phyloP scores from a whole-genome alignment of 2,329 filamentous ascomycete species.

The Fusarium sp. region DNA sequence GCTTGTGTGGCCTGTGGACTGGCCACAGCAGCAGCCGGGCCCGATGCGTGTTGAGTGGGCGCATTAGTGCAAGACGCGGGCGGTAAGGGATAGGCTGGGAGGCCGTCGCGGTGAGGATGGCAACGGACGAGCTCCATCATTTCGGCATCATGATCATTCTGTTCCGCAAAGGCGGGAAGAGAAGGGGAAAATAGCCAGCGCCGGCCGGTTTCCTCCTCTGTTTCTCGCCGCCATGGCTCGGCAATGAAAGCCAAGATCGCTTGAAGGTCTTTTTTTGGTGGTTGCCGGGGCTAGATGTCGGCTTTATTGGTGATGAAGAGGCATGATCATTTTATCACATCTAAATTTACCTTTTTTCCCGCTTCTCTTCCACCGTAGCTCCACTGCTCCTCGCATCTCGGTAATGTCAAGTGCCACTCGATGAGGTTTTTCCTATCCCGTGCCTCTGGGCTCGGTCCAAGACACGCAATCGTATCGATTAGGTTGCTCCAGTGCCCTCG shows the following conservation, averaged over 20 bases:
- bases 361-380: conserved; percentile 33
- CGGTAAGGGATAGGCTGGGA: conserved; percentile 41
- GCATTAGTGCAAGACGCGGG: conserved; percentile 46
- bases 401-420: conserved; percentile 21
- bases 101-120: conserved; percentile 12
- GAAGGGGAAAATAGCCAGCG: not conserved
- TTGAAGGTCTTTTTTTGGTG: conserved; percentile 30
- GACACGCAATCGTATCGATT: conserved; percentile 11
- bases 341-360: conserved; percentile 17
- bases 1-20: not conserved
- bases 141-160: conserved; percentile 3
- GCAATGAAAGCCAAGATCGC: conserved; percentile 41
- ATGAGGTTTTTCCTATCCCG: conserved; percentile 30
- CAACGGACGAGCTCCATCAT: conserved; percentile 15
- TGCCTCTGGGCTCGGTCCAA: conserved; percentile 32
- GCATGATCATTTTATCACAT: conserved; percentile 19
- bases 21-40: conserved; percentile 13
- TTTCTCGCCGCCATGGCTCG: conserved; percentile 19
- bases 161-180: not conserved
- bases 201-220: conserved; percentile 25
- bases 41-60: conserved; percentile 45
- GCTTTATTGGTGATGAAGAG: conserved; percentile 37
- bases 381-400: conserved; percentile 37
- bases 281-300: conserved; percentile 32
- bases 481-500: conserved; percentile 5